phyloP scores from a whole-genome alignment of 495 filamentous ascomycete species.

The Penicillium maclennaniae region DNA sequence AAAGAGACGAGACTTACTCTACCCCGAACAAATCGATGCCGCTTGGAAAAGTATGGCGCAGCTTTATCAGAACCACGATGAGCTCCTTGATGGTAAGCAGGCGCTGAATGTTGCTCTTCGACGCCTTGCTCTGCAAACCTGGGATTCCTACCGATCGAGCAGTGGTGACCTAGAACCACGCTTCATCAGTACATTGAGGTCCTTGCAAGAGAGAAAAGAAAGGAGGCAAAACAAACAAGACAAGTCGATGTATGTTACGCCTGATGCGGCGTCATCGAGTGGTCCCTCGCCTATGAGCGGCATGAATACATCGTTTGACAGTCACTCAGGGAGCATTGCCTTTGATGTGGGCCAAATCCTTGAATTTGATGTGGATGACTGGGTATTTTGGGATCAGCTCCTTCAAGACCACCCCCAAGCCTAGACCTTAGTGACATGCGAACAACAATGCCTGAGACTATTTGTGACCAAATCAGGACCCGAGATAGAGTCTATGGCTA shows the following conservation, averaged over 20 bases:
- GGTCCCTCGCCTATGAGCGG: neutral
- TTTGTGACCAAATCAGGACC: neutral
- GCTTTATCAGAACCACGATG: constrained; percentile 14
- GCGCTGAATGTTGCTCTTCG: constrained; percentile 10
- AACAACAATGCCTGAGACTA: neutral
- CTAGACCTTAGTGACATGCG: constrained; percentile 2
- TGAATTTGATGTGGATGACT: constrained; percentile 6
- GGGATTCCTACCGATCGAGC: constrained; percentile 2
- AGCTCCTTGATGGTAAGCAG: constrained; percentile 5
- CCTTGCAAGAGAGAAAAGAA: neutral
- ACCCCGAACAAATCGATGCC: neutral
- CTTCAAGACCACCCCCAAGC: neutral
- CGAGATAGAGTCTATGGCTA: neutral
- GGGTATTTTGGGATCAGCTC: constrained; percentile 6
- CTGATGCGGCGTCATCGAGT: constrained; percentile 1
- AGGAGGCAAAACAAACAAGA: neutral
- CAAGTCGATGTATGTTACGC: neutral
- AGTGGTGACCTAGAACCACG: neutral
- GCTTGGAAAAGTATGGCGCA: constrained; percentile 15
- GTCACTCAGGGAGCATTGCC: neutral
- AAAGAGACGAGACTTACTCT: constrained; percentile 3
- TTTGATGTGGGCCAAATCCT: neutral
- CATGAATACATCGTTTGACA: neutral
- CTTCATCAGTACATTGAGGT: constrained; percentile 4
- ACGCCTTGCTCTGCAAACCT: constrained; percentile 5